Base-by-base conservation (phyloP, 495 filamentous ascomycete species). In the Neurospora africana region DNA sequence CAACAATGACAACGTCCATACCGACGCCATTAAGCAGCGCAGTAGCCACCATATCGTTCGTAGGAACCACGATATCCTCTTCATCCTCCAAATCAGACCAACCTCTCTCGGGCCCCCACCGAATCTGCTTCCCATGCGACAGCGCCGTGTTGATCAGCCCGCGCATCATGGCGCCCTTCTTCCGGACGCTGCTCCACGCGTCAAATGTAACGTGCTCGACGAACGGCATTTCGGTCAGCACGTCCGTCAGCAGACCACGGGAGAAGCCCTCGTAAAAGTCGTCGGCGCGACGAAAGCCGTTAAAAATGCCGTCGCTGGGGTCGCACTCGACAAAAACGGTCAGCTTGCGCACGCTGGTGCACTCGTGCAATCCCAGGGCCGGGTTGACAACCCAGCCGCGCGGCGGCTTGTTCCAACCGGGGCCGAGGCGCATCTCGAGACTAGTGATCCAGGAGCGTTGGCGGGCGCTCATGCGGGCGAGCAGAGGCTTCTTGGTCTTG, bases 281-380 rank as follows among this genome's bases (percentile, higher is more conserved):
- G 38, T 91, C 87, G 23, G 87, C 83, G 37, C 86, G 86, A 17
- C 92, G 87, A 79, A 92, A 96, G 1, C 92, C 92, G 53, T 87
- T 87, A 78, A 93, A 95, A 4, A 91, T 79, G 37, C 86, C 85
- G 75, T 92, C 87, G 37, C 89, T 91, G 0, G 93, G 92, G 77
- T 97, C 93, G 75, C 84, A 87, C 80, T 96, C 88, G 33, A 95
- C 86, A 76, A 93, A 94, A 0, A 97, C 86, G 69, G 89, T 91
- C 67, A 97, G 79, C 15, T 83, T 86, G 44, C 86, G 84, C 27
- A 91, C 84, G 61, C 84, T 85, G 39, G 79, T 80, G 82, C 90
- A 89, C 58, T 93, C 88, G 43, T 82, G 77, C 33, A 96, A 82
- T 0, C 92, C 91, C 33, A 95, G 82, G 1, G 85, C 80, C 6